These are phyloP conservation scores for Penicillium pancosmium DNA, from an alignment of 495 filamentous ascomycete species.

Conservation along the genomic window DNA sequence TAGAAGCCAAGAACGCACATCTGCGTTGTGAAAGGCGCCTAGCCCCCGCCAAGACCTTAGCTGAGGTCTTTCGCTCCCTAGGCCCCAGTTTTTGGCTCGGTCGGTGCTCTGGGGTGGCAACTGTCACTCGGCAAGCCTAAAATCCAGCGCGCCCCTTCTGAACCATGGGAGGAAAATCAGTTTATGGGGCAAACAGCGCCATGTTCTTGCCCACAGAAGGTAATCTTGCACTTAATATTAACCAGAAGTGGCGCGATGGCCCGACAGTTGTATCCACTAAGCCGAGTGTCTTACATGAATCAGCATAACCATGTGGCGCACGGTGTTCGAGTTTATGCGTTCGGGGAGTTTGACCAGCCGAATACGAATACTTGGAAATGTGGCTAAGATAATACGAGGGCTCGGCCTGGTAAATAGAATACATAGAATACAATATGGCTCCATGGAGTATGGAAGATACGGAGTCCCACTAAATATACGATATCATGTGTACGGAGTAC, in stretches of 20 bases:
- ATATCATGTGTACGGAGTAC: background rate
- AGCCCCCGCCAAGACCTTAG: slow-evolving; percentile 20
- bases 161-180: slow-evolving; percentile 21
- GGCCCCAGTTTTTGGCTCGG: slow-evolving; percentile 4
- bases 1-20: slow-evolving; percentile 11
- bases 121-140: slow-evolving; percentile 33
- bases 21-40: slow-evolving; percentile 12
- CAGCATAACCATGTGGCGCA: slow-evolving; percentile 31
- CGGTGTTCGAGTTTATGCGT: slow-evolving; percentile 24
- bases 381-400: background rate
- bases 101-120: slow-evolving; percentile 19
- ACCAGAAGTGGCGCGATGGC: slow-evolving; percentile 3
- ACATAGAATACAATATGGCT: no score
- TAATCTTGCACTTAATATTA: slow-evolving; percentile 12
- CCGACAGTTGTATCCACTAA: slow-evolving; percentile 6
- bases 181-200: slow-evolving; percentile 1
- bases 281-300: slow-evolving; percentile 27
- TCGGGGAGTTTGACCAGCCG: slow-evolving; percentile 25
- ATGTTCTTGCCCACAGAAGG: slow-evolving; percentile 9
- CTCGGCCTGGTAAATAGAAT: background rate
- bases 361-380: slow-evolving; percentile 22
- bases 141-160: slow-evolving; percentile 13
- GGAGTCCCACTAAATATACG: no score
- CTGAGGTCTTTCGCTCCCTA: slow-evolving; percentile 7
- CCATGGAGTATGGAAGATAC: no score